Evolutionary conservation across 495 filamentous ascomycete species (phyloP).

Genomic region (Trichocladium uniseriatum): DNA sequence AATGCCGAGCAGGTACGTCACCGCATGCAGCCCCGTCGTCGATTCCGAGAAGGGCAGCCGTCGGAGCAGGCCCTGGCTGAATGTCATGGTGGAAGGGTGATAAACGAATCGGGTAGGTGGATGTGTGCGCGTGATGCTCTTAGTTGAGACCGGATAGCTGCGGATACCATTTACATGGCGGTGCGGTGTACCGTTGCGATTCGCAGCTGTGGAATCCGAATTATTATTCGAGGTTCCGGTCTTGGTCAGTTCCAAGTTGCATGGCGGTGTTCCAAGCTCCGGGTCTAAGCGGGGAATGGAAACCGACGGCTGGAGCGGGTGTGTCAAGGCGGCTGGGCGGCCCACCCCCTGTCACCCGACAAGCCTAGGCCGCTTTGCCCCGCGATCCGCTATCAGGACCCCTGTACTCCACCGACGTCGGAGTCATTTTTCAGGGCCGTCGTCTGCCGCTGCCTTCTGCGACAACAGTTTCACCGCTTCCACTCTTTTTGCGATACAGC

Average conservation of each 20-base stretch:
- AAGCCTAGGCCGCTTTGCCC: constrained; percentile 1
- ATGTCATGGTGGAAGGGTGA: constrained; percentile 8
- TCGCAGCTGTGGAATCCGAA: background rate
- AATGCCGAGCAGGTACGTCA: constrained; percentile 79
- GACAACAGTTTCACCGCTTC: constrained; percentile 8
- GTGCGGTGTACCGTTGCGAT: background rate
- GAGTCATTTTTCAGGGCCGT: constrained; percentile 10
- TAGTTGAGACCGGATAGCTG: background rate
- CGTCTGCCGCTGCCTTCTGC: background rate
- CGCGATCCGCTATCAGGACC: constrained; percentile 11
- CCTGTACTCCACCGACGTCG: constrained; percentile 16
- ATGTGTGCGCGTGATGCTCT: too few species aligned
- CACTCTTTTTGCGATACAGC: constrained; percentile 3
- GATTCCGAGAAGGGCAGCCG: constrained; percentile 46
- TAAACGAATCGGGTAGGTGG: background rate
- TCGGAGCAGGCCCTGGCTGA: constrained; percentile 29
- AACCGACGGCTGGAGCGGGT: background rate
- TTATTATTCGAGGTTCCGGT: too few species aligned
- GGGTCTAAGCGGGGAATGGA: constrained; percentile 6
- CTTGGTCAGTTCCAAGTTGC: background rate
- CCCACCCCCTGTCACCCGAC: background rate
- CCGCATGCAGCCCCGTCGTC: constrained; percentile 61
- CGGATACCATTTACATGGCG: background rate
- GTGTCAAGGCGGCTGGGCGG: too few species aligned
- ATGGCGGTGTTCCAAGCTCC: background rate